Evolutionary conservation across 139 green algal genomes (phyloP), one percentile per base, ranked within the genome.

Genomic region (Mesostigma viride): DNA sequence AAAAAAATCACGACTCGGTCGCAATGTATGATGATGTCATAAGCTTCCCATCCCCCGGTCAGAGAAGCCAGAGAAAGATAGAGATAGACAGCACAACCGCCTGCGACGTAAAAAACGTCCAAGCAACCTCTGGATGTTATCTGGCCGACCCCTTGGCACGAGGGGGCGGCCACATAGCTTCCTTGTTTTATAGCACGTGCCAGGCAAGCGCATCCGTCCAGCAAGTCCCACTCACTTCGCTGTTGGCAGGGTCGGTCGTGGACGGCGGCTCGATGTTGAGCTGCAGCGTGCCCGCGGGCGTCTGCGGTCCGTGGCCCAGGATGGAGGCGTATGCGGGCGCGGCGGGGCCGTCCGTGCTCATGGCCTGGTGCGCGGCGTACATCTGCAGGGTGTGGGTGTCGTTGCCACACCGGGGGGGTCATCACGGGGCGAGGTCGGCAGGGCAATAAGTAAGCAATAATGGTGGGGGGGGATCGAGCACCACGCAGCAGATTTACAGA

Each of bases 251-350:
- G 67, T 73, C 44, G 30, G 28, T 67, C 8, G 58, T 62, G 4
- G 40, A 57, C 57, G 58, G 57, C 44, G 67, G 35, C 24, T 68
- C 44, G 58, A 67, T 60, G 17, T 24, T 33, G 5, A 73, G 32
- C n/a, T 5, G 8, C 35, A 28, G 4, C 20, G n/a, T 11, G 3
- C 63, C 63, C 36, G 63, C 40, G 40, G 63, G 63, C 14, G 27
- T 40, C 44, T 70, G 63, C 31, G 63, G 63, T 3, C 63, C 63
- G 11, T 70, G 63, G 24, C 63, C 63, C n/a, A 70, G 45, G 44
- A 70, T 61, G 45, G 11, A 35, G 22, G 28, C 63, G 14, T 62
- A 28, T 24, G 40, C 14, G 5, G 28, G 36, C 28, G 35, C 11
- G 31, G 27, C 51, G 26, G 8, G 8, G 58, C 14, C 48, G 4